Conservation (phyloP, 768 basidiomycete genomes). For the Pholiota conissans region DNA sequence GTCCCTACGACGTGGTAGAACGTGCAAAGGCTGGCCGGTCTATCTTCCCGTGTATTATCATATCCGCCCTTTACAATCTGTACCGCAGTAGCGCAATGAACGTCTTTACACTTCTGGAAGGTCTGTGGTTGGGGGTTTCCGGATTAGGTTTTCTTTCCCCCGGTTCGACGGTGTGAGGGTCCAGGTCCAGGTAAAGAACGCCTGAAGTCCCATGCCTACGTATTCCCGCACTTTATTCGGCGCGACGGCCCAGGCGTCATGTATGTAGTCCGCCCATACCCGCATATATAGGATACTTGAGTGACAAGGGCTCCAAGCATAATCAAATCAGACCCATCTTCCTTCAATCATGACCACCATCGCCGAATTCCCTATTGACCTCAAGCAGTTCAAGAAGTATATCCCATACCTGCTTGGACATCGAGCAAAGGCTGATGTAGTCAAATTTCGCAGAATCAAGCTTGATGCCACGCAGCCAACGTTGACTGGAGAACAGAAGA, state of each 20-base stretch:
- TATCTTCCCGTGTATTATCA: constrained; percentile 3
- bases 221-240: neutral
- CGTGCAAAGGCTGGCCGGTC: constrained; percentile 10
- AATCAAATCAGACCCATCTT: neutral
- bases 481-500: constrained; percentile 63
- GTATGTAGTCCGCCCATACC: neutral
- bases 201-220: neutral
- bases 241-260: neutral
- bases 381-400: constrained; percentile 74
- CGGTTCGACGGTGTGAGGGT: neutral
- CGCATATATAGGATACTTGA: too few relatives aligned
- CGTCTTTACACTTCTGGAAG: neutral
- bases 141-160: neutral
- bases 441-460: constrained; percentile 51
- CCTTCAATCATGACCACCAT: constrained; percentile 25
- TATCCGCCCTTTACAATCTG: neutral
- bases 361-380: constrained; percentile 71
- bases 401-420: neutral
- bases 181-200: too few relatives aligned
- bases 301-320: neutral
- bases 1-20: constrained; percentile 3
- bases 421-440: constrained; percentile 5
- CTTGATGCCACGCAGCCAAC: constrained; percentile 70
- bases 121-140: neutral
- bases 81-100: constrained; percentile 14